Evolutionary conservation across 306 rosid genomes (phyloP).

Genomic region (Gynostemma pentaphyllum): DNA sequence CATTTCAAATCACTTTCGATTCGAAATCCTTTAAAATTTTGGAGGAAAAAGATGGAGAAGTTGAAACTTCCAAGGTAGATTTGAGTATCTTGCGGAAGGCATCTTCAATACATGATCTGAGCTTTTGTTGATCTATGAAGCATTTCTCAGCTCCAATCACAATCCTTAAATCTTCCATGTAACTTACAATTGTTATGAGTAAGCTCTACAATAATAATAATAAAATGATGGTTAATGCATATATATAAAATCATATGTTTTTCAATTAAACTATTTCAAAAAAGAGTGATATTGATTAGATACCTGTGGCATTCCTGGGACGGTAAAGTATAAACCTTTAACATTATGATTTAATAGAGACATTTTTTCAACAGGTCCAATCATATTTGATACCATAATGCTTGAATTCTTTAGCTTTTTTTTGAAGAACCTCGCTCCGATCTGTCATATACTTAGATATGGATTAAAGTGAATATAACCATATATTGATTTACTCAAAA

Average conservation of each 20-base stretch:
- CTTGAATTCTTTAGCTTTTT: slow-evolving; percentile 38
- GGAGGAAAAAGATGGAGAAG: too few relatives aligned
- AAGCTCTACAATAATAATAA: slow-evolving; percentile 21
- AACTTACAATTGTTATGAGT: slow-evolving; percentile 32
- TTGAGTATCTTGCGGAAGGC: slow-evolving; percentile 28
- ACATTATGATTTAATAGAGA: slow-evolving; percentile 33
- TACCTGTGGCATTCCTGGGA: slow-evolving; percentile 55
- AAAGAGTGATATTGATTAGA: not conserved
- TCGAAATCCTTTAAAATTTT: too few relatives aligned
- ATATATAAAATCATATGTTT: too few relatives aligned
- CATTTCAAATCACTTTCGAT: too few relatives aligned
- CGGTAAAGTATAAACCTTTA: slow-evolving; percentile 31
- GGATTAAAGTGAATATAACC: too few relatives aligned
- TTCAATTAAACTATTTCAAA: too few relatives aligned
- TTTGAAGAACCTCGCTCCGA: slow-evolving; percentile 31
- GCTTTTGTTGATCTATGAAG: slow-evolving; percentile 26
- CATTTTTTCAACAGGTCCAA: slow-evolving; percentile 50
- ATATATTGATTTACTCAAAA: too few relatives aligned
- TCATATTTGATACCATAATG: slow-evolving; percentile 33
- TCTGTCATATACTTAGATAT: slow-evolving; percentile 14
- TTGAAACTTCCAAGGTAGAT: slow-evolving; percentile 17
- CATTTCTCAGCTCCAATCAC: slow-evolving; percentile 29
- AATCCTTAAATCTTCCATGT: slow-evolving; percentile 30
- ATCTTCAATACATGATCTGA: slow-evolving; percentile 33
- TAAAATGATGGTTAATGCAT: too few relatives aligned